phyloP scores from a whole-genome alignment of 805 yeast genomes.

The Sugiyamaella qingdaonensis region DNA sequence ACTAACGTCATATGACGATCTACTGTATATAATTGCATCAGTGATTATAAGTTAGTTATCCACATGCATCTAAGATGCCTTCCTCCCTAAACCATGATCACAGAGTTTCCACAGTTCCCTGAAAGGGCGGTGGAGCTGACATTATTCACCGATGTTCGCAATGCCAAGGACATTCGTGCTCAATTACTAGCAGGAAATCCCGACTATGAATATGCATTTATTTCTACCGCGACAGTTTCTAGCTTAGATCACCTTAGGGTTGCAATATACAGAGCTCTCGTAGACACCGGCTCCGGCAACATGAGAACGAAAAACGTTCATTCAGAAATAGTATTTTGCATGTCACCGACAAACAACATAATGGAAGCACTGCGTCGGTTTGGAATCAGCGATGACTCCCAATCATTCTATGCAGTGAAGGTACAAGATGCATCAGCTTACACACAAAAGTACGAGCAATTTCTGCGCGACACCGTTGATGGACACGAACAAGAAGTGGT shows the following conservation, averaged over 20 bases:
- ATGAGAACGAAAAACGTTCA: constrained; percentile 63
- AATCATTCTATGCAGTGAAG: constrained; percentile 49
- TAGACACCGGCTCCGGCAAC: constrained; percentile 44
- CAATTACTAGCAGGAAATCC: constrained; percentile 44
- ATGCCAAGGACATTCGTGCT: constrained; percentile 42
- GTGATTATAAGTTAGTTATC: too few relatives aligned
- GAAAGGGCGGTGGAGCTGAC: constrained; percentile 34
- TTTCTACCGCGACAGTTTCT: constrained; percentile 54
- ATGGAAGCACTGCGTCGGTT: constrained; percentile 66
- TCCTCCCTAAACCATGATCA: background rate
- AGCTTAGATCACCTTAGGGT: constrained; percentile 60
- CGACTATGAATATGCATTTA: constrained; percentile 57
- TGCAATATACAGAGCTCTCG: constrained; percentile 56
- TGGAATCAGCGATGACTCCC: constrained; percentile 55
- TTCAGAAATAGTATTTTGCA: constrained; percentile 64
- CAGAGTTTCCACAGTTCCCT: constrained; percentile 43
- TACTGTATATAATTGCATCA: too few relatives aligned
- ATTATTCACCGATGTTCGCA: constrained; percentile 45
- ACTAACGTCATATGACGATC: too few relatives aligned
- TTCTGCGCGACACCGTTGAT: constrained; percentile 10
- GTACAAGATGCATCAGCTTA: constrained; percentile 8
- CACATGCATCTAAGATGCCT: too few relatives aligned
- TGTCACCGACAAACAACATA: constrained; percentile 53
- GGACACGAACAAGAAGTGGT: constrained; percentile 16
- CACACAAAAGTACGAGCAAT: constrained; percentile 11